Evolutionary conservation across 225 moss, liverwort and hornwort genomes (phyloP).

Genomic region (Marchantia polymorpha): DNA sequence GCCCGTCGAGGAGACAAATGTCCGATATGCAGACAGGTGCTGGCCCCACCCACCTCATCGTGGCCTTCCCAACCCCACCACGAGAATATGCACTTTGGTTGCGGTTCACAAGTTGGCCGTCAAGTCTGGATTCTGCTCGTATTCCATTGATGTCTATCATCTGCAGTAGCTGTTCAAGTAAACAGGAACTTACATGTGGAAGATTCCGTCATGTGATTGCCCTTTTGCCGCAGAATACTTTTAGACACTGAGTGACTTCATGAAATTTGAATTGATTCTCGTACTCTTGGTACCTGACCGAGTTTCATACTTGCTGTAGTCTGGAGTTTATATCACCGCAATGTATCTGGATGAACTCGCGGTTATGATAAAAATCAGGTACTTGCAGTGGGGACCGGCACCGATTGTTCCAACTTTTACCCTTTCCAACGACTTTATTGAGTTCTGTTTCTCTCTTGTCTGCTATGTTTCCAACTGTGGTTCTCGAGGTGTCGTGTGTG

Average conservation of each 20-base stretch:
- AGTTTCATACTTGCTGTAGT: slow-evolving; percentile 34
- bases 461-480: neutral
- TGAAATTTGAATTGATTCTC: neutral
- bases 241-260: neutral
- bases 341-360: slow-evolving; percentile 62
- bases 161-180: neutral
- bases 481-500: neutral
- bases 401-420: too few relatives aligned
- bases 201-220: neutral
- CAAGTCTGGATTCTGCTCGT: neutral
- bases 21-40: slow-evolving; percentile 83
- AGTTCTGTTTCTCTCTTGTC: too few relatives aligned
- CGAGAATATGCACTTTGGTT: neutral
- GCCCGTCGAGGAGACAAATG: slow-evolving; percentile 60
- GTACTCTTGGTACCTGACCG: neutral
- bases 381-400: neutral
- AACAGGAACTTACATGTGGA: neutral
- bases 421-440: too few relatives aligned
- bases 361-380: slow-evolving; percentile 66
- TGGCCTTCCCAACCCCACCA: too few relatives aligned
- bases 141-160: too few relatives aligned
- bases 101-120: neutral
- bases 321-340: slow-evolving; percentile 58
- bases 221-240: neutral
- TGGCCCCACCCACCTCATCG: neutral